Base-by-base conservation (phyloP, 148 eudicot genomes). In the Fagopyrum homotropicum region DNA sequence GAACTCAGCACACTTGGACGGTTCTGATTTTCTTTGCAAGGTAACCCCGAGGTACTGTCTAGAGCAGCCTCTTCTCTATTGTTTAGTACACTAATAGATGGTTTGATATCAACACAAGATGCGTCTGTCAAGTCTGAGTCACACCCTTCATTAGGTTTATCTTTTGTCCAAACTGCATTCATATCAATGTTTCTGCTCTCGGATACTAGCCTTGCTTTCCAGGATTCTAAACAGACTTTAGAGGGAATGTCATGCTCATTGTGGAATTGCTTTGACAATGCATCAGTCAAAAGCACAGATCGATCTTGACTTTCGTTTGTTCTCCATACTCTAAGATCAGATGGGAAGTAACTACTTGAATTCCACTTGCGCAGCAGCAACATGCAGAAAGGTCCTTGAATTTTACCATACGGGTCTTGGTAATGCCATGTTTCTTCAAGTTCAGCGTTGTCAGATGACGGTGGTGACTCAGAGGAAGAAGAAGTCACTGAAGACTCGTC, bases 311-410 rank as follows among this genome's bases (percentile, higher is more conserved):
- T 83, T 73, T 87, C 89, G 76, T 75, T 80, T 40, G 79, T 72
- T 75, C 80, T 85, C 99, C 99, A 96, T 47, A 96, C 84, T 82
- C 87, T 89, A 86, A 92, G 87, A 82, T 89, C 89, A 78, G 69
- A 48, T 17, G 98, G 98, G 79, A 92, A 92, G 74, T 75, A 86
- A 19, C 94, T 93, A 73, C 84, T 83, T 16, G 86, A 81, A 79
- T 81, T 88, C 96, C 99, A 96, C 81, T 87, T 87, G 45, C 91
- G 91, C 56, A 96, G 80, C 85, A 86, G 91, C 76, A 86, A 69
- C 89, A 89, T 76, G 76, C 83, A 83, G 77, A 96, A 96, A 54
- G 99, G 98, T 72, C 99, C 99, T 85, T 92, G 99, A 83, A 88
- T 74, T 60, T 78, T 88, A 72, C 91, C 97, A 55, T 78, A 78